Conservation (phyloP, 1,284 basidiomycete genomes). For the Rhodofomes roseus region DNA sequence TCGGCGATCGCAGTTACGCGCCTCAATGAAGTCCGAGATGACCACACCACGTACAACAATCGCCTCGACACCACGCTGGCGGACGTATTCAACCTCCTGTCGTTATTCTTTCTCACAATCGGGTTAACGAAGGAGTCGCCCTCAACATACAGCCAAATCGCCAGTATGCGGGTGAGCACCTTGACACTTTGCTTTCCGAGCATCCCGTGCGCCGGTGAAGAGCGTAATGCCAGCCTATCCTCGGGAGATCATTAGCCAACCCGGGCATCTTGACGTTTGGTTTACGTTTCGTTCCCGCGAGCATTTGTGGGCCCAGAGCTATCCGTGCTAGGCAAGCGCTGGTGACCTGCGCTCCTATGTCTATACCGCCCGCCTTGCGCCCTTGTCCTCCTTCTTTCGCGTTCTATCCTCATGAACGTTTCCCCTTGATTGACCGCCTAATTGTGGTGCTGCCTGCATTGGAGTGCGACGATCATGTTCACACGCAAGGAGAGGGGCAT, state of each 20-base stretch:
- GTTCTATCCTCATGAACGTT: not conserved
- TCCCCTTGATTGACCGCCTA: not conserved
- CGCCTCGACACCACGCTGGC: slow-evolving; percentile 89
- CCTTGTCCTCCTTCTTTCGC: not conserved
- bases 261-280: not conserved
- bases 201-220: not conserved
- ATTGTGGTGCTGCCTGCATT: not conserved
- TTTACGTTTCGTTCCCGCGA: not conserved
- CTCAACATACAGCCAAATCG: slow-evolving; percentile 91
- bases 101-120: slow-evolving; percentile 91
- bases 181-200: not conserved
- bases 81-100: slow-evolving; percentile 89
- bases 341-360: not conserved
- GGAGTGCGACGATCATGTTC: not conserved
- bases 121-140: slow-evolving; percentile 91
- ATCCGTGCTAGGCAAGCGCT: not conserved
- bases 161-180: slow-evolving; percentile 83
- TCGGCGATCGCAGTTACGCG: slow-evolving; percentile 66
- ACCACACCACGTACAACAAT: slow-evolving; percentile 75
- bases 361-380: not conserved
- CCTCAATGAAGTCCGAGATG: slow-evolving; percentile 89
- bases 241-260: not conserved
- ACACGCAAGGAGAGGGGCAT: not conserved
- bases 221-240: not conserved
- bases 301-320: not conserved